These are phyloP conservation scores for Rhizophora mangle DNA, from an alignment of 345 rosid genomes.

Conservation along the genomic window DNA sequence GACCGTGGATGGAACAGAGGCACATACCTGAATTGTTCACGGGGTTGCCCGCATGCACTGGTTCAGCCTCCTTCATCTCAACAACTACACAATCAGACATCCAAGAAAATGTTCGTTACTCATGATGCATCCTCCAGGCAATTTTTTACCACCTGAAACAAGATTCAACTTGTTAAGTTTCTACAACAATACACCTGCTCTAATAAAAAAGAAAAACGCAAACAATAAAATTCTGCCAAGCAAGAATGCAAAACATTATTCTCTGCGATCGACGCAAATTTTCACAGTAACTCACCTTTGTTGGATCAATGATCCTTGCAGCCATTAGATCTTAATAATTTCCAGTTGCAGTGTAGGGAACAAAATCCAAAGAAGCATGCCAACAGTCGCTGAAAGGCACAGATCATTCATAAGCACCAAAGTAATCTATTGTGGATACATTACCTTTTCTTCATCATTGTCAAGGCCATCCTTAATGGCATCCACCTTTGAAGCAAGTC, in stretches of 20 bases:
- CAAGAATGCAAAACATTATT: background rate
- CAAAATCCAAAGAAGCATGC: background rate
- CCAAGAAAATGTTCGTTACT: conserved; percentile 88
- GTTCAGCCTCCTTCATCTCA: conserved; percentile 92
- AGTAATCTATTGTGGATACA: background rate
- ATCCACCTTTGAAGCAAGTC: conserved; percentile 30
- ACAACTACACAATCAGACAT: conserved; percentile 97
- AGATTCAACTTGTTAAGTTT: background rate
- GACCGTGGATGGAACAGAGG: background rate
- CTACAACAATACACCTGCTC: too few relatives aligned
- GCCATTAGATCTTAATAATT: conserved; percentile 93
- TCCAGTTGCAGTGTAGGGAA: conserved; percentile 43
- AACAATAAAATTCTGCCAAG: background rate
- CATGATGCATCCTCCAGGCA: conserved; percentile 97
- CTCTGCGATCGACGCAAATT: background rate
- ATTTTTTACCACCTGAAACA: conserved; percentile 82
- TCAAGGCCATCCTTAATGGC: conserved; percentile 58
- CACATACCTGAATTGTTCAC: conserved; percentile 88
- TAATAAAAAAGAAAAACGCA: background rate
- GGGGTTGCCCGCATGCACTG: conserved; percentile 66
- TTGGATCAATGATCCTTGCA: conserved; percentile 94
- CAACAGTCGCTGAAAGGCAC: background rate
- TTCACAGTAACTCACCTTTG: conserved; percentile 40
- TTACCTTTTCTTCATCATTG: conserved; percentile 88
- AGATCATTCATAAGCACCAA: background rate